Evolutionary conservation across 192 early-diverging fungal genomes (phyloP).

Genomic region (Podila verticillata): DNA sequence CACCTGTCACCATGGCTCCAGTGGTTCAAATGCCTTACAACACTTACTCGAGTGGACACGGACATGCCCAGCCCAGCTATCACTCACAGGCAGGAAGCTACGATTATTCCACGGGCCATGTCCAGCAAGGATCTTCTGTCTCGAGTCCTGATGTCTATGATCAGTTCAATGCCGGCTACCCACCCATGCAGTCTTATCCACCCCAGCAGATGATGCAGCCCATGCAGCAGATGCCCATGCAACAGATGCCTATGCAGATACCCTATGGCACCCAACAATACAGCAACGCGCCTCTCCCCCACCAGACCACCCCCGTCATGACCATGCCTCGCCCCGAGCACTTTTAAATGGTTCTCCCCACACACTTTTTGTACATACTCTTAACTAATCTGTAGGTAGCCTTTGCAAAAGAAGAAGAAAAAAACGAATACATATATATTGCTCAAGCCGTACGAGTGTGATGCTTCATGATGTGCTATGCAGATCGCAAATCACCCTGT

Average conservation of each 20-base stretch:
- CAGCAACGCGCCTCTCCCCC: background rate
- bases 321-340: constrained; percentile 46
- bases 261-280: constrained; percentile 29
- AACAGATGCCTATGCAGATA: constrained; percentile 12
- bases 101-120: constrained; percentile 19
- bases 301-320: constrained; percentile 21
- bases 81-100: constrained; percentile 15
- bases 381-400: background rate
- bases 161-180: background rate
- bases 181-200: constrained; percentile 7
- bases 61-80: constrained; percentile 30
- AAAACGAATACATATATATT: too few species aligned
- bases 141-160: constrained; percentile 21
- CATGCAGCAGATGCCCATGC: constrained; percentile 9
- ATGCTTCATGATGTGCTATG: too few species aligned
- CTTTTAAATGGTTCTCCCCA: constrained; percentile 14
- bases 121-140: constrained; percentile 18
- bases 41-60: constrained; percentile 6
- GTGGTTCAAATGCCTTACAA: constrained; percentile 11
- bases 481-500: too few species aligned
- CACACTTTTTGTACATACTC: background rate
- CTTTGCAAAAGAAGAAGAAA: background rate
- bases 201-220: background rate
- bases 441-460: too few species aligned
- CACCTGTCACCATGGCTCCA: background rate